Evolutionary conservation across 176 grass and related monocot species (phyloP), one percentile per base, ranked within the genome.

Genomic region (Carex kokanica): DNA sequence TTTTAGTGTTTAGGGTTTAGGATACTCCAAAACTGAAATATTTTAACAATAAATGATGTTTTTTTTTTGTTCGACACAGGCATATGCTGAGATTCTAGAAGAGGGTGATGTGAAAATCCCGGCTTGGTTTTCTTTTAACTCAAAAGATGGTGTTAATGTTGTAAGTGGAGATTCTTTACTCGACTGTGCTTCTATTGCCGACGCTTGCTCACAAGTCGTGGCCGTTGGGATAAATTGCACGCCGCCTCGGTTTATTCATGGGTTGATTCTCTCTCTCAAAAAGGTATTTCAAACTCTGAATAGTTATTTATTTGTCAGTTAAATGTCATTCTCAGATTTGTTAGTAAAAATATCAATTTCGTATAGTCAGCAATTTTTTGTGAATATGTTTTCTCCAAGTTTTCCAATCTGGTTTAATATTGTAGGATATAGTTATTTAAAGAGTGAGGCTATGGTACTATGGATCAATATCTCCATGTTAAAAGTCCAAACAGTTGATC

Each of bases 181-280:
- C n/a, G 91, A 99, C 40, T 96, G 97, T 83, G 86, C 85, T 62
- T 74, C 84, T 86, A 84, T 99, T 81, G 93, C 93, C 65, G 88
- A 96, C 65, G 82, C 81, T 63, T 99, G 91, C 83, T 64, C 83
- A 60, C 92, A 86, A 79, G 88, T 99, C 51, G 83, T 90, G 64
- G 93, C 93, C 0, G 83, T 99, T 67, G 97, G 97, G 47, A 99
- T 99, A 88, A 99, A 99, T 47, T 99, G 97, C 88, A 99, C 93
- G 0, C 93, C 97, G 64, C 96, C 97, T 64, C 86, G 97, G 84
- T 99, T 99, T 84, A 96, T 99, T 54, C 93, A 96, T 84, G 85
- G 80, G 17, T 64, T 99, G 75, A 96, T 93, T 88, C 88, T 86
- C 52, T 90, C 89, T 21, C 88, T 93, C 16, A 62, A 68, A 66